A percentile compares a stretch with the other conserved stretches of the same genome.
Conservation (phyloP, 257 asterid species). For the Mitragyna speciosa region DNA sequence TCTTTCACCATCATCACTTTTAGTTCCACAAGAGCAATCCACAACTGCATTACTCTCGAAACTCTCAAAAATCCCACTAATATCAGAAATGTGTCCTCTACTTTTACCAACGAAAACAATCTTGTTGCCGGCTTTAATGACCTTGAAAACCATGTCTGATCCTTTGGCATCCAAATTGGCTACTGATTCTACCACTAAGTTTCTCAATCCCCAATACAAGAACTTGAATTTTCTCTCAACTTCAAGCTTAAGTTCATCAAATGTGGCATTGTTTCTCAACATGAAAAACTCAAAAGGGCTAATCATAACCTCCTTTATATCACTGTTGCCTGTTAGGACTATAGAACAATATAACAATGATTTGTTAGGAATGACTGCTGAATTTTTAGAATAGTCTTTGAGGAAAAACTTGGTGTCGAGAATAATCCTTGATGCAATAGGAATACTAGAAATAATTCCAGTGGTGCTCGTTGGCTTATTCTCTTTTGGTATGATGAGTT, state of each 20-base stretch:
- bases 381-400: constrained; percentile 47
- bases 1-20: constrained; percentile 83
- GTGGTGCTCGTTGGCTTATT: constrained; percentile 20
- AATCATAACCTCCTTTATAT: constrained; percentile 9
- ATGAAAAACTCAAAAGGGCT: constrained; percentile 56
- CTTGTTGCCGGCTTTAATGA: constrained; percentile 47
- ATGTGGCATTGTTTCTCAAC: constrained; percentile 38
- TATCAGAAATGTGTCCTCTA: constrained; percentile 19
- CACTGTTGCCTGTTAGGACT: constrained; percentile 12
- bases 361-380: constrained; percentile 19
- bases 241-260: constrained; percentile 58
- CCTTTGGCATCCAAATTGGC: constrained; percentile 37
- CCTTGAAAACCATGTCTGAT: constrained; percentile 54
- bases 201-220: constrained; percentile 51
- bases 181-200: constrained; percentile 34
- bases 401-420: constrained; percentile 62
- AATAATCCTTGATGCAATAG: constrained; percentile 65
- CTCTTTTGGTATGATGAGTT: constrained; percentile 40
- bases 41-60: constrained; percentile 32
- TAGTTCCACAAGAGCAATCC: constrained; percentile 76
- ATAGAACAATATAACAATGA: constrained; percentile 48
- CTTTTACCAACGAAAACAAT: constrained; percentile 44
- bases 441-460: constrained; percentile 35
- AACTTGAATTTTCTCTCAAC: constrained; percentile 63
- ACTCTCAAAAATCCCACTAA: constrained; percentile 31